A percentile compares a stretch with the other conserved stretches of the same genome.
Conservation (phyloP, 106 monocot genomes). For the Platanthera zijinensis region DNA sequence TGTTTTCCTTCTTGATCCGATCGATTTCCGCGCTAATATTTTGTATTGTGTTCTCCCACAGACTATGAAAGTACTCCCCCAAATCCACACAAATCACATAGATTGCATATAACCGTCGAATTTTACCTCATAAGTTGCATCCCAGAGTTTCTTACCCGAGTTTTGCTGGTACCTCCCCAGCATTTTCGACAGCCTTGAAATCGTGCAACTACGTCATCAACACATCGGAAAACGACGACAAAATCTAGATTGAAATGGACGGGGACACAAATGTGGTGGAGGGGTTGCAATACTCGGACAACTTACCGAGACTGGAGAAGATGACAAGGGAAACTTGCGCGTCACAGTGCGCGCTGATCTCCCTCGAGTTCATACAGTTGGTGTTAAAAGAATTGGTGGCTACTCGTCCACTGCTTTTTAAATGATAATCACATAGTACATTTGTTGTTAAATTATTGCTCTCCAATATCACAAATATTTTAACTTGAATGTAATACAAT, state of each 20-base stretch:
- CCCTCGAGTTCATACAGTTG: constrained; percentile 49
- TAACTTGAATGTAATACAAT: no score
- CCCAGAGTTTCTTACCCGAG: constrained; percentile 78
- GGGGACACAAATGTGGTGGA: constrained; percentile 29
- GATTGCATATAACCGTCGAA: not conserved
- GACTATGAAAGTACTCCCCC: no score
- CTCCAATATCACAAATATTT: no score
- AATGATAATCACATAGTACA: no score
- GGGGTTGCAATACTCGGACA: constrained; percentile 73
- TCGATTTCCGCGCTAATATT: constrained; percentile 82
- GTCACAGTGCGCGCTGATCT: constrained; percentile 87
- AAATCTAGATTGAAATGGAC: not conserved
- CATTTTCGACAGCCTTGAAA: constrained; percentile 54
- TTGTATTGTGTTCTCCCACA: constrained; percentile 18
- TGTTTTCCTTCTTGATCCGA: constrained; percentile 87
- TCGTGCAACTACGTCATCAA: not conserved
- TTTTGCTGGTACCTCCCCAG: constrained; percentile 81
- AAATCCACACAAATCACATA: no score
- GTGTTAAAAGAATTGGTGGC: no score
- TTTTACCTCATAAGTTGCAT: constrained; percentile 83
- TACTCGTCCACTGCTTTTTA: no score
- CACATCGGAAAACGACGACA: constrained; percentile 4
- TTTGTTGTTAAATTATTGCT: no score
- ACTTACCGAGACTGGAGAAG: constrained; percentile 91
- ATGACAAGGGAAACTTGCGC: constrained; percentile 66